A percentile compares a stretch with the other conserved stretches of the same genome.
These are phyloP conservation scores for Euphorbia pulcherrima DNA, from an alignment of 345 rosid genomes.

Conservation along the genomic window DNA sequence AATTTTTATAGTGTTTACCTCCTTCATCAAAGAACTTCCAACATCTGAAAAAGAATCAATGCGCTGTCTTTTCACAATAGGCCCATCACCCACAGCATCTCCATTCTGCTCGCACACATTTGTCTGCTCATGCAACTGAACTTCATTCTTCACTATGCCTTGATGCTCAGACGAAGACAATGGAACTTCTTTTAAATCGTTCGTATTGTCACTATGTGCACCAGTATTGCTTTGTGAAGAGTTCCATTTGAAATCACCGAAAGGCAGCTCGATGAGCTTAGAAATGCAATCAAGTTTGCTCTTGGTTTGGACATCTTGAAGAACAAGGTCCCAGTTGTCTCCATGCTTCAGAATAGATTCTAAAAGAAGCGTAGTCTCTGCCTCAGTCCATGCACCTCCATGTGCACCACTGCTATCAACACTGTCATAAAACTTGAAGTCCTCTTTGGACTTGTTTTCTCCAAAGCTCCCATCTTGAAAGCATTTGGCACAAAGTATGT, in stretches of 20 bases:
- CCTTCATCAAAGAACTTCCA: conserved; percentile 65
- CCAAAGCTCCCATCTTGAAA: conserved; percentile 53
- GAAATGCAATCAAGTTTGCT: conserved; percentile 71
- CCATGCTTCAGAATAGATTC: conserved; percentile 79
- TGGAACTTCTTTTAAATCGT: conserved; percentile 27
- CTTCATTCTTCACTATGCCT: conserved; percentile 30
- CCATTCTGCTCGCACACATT: conserved; percentile 37
- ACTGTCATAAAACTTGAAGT: conserved; percentile 48
- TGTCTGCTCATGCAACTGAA: conserved; percentile 28
- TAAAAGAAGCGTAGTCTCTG: conserved; percentile 68
- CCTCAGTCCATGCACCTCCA: conserved; percentile 74
- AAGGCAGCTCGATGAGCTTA: conserved; percentile 83
- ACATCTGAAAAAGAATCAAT: conserved; percentile 38
- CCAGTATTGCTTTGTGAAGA: conserved; percentile 38
- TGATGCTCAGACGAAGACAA: conserved; percentile 33
- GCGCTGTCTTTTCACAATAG: conserved; percentile 53
- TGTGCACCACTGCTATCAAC: conserved; percentile 12
- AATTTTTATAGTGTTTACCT: conserved; percentile 36
- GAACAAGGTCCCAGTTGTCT: conserved; percentile 91
- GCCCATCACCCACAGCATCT: conserved; percentile 40
- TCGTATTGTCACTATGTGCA: conserved; percentile 16
- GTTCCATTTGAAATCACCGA: conserved; percentile 61
- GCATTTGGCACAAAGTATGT: conserved; percentile 57
- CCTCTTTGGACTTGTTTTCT: conserved; percentile 52
- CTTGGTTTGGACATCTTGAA: conserved; percentile 68